Conservation (phyloP, 306 rosid genomes). For the Acacia confusa region DNA sequence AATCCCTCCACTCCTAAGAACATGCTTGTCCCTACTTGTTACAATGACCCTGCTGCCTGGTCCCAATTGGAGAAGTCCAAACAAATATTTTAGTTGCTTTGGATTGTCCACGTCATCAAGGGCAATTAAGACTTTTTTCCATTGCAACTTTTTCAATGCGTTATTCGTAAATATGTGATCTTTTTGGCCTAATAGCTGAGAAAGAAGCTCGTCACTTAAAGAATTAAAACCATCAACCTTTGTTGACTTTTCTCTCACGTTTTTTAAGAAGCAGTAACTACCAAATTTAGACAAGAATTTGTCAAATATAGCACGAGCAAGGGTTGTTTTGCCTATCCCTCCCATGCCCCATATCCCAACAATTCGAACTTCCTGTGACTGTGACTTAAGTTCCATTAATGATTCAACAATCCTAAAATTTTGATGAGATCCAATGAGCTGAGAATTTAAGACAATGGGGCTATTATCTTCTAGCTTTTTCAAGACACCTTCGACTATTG, state of each 20-base stretch:
- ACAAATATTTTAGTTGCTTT: neutral
- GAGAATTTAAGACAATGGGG: neutral
- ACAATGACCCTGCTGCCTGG: neutral
- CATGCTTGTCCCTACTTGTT: neutral
- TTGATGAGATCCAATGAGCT: neutral
- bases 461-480: neutral
- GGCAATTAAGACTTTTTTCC: neutral
- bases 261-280: neutral
- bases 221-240: neutral
- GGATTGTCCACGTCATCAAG: neutral
- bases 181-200: neutral
- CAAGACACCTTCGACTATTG: neutral
- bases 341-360: neutral
- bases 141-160: neutral
- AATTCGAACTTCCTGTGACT: no score
- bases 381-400: neutral
- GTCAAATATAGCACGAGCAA: neutral
- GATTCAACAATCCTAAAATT: neutral
- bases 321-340: neutral
- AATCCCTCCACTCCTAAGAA: neutral
- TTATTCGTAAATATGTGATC: fast-evolving
- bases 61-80: neutral
- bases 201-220: neutral
- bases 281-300: no score
- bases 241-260: neutral